Evolutionary conservation across 306 rosid species (phyloP).

Genomic region (Dalbergia cultrata): DNA sequence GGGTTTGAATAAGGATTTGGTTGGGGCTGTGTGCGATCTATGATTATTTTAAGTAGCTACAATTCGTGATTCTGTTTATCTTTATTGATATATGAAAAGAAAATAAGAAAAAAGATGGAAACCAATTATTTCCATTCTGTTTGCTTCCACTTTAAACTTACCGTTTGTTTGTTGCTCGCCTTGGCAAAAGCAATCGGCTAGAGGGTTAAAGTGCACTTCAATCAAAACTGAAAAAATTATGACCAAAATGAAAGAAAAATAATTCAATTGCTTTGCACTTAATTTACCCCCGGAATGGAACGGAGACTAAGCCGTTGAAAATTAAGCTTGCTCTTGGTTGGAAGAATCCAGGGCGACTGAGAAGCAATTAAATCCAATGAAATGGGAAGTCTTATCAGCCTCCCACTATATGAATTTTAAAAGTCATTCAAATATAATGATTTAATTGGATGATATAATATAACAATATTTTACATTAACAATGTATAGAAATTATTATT

Average conservation of each 20-base stretch:
- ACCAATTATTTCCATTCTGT: neutral
- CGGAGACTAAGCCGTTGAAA: neutral
- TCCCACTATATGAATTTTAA: neutral
- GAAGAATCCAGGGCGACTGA: neutral
- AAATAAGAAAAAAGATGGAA: neutral
- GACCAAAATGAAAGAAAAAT: neutral
- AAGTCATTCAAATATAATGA: no score
- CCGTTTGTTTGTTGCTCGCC: neutral
- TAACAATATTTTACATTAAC: no score
- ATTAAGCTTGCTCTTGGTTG: neutral
- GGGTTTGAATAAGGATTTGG: conserved; percentile 60
- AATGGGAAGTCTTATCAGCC: neutral
- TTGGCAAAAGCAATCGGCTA: neutral
- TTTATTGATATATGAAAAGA: conserved; percentile 4
- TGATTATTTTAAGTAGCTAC: neutral
- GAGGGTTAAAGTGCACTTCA: neutral
- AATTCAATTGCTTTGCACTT: neutral
- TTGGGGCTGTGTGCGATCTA: conserved; percentile 45
- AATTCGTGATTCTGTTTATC: conserved; percentile 30
- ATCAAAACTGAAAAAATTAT: neutral
- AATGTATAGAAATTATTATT: no score
- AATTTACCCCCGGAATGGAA: conserved; percentile 1
- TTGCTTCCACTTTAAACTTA: conserved; percentile 1
- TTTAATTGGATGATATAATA: no score
- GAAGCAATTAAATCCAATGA: neutral